Base-by-base conservation (phyloP, 768 basidiomycete species). In the Boletellus sp. region DNA sequence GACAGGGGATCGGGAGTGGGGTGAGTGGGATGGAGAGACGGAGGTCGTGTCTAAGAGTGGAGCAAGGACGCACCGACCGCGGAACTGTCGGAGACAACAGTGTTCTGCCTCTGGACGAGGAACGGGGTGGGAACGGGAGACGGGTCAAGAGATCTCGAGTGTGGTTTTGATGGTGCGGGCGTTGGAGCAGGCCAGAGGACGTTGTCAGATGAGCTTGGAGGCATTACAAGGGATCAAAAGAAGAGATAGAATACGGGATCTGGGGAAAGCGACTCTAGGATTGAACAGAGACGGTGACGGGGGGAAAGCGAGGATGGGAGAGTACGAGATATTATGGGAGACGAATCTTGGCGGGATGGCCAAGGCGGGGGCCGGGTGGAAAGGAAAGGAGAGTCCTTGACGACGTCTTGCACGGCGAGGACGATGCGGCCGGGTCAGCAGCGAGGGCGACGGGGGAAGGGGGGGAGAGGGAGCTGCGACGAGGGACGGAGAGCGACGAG, bases 151-250 rank as follows among this genome's bases (percentile, higher is more conserved):
- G 58, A 36, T 17, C 41, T 39, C 55, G 63, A 37, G 41, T 51
- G 40, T 26, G 61, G 48, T 53, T 61, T 52, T 52, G 69, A 61
- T n/a, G 68, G 63, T 12, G 58, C 28, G 13, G 69, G 48, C 0
- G 79, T 81, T 62, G 63, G 69, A 11, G 51, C 53, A 32, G 80
- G 81, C 78, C 77, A 78, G 44, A 70, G 76, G 40, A 55, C 61
- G 49, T 68, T 60, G 57, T 67, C 52, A 19, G 61, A 62, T 15
- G 67, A 59, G 51, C 64, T 61, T 39, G 67, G 52, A 38, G 68
- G 42, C 77, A 80, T 80, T 59, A 57, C 38, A 43, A 42, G 22
- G 52, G 56, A 61, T 56, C 58, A 55, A 51, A 50, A 49, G 52
- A 42, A 34, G 57, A 57, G 58, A 52, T 57, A 57, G 51, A 64